Conservation (phyloP, 2,329 filamentous ascomycete genomes). For the Venturia aucupariae region DNA sequence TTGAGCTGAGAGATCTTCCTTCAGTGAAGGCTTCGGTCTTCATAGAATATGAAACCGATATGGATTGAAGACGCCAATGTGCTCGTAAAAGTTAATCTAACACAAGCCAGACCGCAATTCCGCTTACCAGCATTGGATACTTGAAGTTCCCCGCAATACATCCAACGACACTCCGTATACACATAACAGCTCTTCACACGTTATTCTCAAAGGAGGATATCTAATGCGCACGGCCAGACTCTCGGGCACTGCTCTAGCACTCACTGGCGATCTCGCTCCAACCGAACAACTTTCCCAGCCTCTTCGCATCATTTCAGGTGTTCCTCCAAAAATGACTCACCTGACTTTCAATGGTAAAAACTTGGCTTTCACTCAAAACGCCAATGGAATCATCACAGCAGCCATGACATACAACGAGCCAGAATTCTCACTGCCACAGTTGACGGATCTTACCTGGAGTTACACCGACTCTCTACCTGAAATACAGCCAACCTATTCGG, state of each 20-base stretch:
- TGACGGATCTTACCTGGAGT: constrained; percentile 56
- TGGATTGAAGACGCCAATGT: background rate
- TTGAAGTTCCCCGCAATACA: constrained; percentile 38
- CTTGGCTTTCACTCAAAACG: constrained; percentile 29
- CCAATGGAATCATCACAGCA: constrained; percentile 42
- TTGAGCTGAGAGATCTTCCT: background rate
- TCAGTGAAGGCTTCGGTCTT: background rate
- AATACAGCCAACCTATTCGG: constrained; percentile 54
- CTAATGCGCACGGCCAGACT: constrained; percentile 53
- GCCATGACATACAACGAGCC: constrained; percentile 44
- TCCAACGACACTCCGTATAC: constrained; percentile 20
- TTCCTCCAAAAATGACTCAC: constrained; percentile 41
- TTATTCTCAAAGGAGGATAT: constrained; percentile 57
- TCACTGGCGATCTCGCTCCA: constrained; percentile 64
- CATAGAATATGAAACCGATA: background rate
- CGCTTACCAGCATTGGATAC: constrained; percentile 61
- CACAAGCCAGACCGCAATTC: constrained; percentile 44
- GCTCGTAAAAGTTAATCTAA: background rate
- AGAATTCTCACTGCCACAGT: constrained; percentile 45
- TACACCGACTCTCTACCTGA: constrained; percentile 65
- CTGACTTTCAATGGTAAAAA: constrained; percentile 53
- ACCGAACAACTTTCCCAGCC: constrained; percentile 41
- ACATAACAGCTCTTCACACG: constrained; percentile 16
- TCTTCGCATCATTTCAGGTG: constrained; percentile 59
- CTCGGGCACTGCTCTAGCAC: constrained; percentile 43